A percentile compares a stretch with the other conserved stretches of the same genome.
Evolutionary conservation across 805 yeast genomes (phyloP).

Genomic region (Wickerhamomyces alni): DNA sequence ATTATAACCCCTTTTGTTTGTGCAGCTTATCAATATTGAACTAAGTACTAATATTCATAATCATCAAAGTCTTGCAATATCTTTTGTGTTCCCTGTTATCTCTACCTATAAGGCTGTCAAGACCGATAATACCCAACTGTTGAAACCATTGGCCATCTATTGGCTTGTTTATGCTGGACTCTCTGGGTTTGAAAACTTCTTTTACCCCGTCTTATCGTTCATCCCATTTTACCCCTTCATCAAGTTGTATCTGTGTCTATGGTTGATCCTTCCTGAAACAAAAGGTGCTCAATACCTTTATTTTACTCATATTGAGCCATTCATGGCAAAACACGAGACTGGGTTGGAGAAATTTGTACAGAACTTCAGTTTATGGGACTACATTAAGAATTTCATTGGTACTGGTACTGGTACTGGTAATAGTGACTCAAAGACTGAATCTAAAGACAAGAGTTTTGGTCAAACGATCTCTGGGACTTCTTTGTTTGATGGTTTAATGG

Average conservation of each 20-base stretch:
- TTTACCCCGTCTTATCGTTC: slow-evolving; percentile 37
- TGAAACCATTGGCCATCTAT: slow-evolving; percentile 46
- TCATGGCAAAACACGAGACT: slow-evolving; percentile 29
- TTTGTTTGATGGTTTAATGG: slow-evolving; percentile 1
- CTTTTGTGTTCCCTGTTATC: slow-evolving; percentile 51
- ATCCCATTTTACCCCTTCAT: slow-evolving; percentile 52
- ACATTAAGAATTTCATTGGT: background rate
- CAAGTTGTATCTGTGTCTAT: slow-evolving; percentile 42
- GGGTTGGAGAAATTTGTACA: slow-evolving; percentile 24
- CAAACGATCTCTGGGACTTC: background rate
- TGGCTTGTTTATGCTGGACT: slow-evolving; percentile 59
- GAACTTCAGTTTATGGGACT: slow-evolving; percentile 2
- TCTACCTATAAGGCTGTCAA: slow-evolving; percentile 57
- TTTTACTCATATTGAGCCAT: slow-evolving; percentile 31
- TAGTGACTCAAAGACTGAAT: no score
- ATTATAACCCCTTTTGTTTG: no score
- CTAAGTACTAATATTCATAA: no score
- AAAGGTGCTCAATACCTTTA: slow-evolving; percentile 40
- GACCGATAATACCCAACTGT: slow-evolving; percentile 22
- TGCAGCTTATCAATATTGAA: no score
- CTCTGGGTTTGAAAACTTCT: slow-evolving; percentile 31
- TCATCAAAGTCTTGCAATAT: slow-evolving; percentile 27
- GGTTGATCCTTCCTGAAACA: slow-evolving; percentile 55
- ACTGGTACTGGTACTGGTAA: no score
- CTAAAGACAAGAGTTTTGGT: no score